Evolutionary conservation across 2,329 filamentous ascomycete genomes (phyloP).

Genomic region (Corniculantispora saksenae): DNA sequence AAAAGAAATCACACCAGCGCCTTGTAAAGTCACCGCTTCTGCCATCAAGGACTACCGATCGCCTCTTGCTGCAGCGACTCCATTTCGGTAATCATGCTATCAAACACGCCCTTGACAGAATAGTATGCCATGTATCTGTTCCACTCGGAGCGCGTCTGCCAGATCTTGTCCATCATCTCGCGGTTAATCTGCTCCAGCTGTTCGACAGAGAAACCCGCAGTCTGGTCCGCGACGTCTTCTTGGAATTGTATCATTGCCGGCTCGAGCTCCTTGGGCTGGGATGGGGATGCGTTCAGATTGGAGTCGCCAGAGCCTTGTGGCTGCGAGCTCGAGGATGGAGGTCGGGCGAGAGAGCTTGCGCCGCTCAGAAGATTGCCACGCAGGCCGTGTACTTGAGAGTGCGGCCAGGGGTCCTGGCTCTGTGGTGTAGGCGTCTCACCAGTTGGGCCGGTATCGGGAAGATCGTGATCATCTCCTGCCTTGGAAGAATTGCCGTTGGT

Average conservation of each 20-base stretch:
- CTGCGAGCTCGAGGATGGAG: slow-evolving; percentile 40
- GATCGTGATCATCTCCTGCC: slow-evolving; percentile 37
- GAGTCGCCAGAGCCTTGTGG: slow-evolving; percentile 5
- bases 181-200: slow-evolving; percentile 94
- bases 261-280: slow-evolving; percentile 49
- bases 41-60: slow-evolving; percentile 6
- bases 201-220: slow-evolving; percentile 81
- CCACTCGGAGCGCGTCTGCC: slow-evolving; percentile 77
- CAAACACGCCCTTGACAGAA: slow-evolving; percentile 69
- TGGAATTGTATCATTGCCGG: slow-evolving; percentile 59
- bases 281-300: slow-evolving; percentile 29
- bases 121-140: slow-evolving; percentile 75
- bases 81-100: slow-evolving; percentile 71
- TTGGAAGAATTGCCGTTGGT: slow-evolving; percentile 58
- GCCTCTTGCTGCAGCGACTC: slow-evolving; percentile 47
- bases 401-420: slow-evolving; percentile 56
- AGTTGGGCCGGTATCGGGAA: slow-evolving; percentile 55
- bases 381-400: slow-evolving; percentile 60
- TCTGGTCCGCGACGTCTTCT: slow-evolving; percentile 62
- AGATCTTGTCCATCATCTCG: slow-evolving; percentile 86
- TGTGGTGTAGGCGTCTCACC: slow-evolving; percentile 47
- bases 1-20: neutral
- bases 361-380: slow-evolving; percentile 35
- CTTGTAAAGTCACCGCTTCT: neutral
- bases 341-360: slow-evolving; percentile 35